These are phyloP conservation scores for Knoxia roxburghii DNA, from an alignment of 257 asterid genomes.

Conservation along the genomic window DNA sequence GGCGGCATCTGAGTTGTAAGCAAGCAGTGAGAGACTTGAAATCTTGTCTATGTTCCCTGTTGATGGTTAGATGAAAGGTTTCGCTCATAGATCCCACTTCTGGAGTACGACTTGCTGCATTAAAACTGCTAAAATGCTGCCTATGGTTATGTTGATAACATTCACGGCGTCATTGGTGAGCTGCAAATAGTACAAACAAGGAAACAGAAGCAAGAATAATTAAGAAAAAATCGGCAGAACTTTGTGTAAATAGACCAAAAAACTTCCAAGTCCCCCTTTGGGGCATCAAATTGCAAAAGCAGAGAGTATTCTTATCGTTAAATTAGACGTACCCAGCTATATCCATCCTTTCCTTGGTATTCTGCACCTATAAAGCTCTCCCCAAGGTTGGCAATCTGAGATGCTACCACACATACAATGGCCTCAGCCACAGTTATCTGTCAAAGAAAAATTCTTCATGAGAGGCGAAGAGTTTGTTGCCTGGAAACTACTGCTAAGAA, in stretches of 20 bases:
- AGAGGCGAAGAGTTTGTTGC: conserved; percentile 8
- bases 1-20: not conserved
- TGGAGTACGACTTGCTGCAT: conserved; percentile 49
- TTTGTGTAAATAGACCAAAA: not conserved
- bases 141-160: conserved; percentile 75
- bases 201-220: not conserved
- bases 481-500: not conserved
- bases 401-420: conserved; percentile 61
- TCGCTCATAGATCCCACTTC: conserved; percentile 11
- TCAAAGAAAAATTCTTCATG: conserved; percentile 12
- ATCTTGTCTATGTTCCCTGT: not conserved
- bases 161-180: conserved; percentile 80
- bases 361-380: conserved; percentile 92
- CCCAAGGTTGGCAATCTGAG: conserved; percentile 96
- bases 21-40: not conserved
- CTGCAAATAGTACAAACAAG: conserved; percentile 27
- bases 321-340: conserved; percentile 40
- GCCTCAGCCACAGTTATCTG: conserved; percentile 59
- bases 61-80: conserved; percentile 8
- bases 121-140: conserved; percentile 74
- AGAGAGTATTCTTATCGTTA: not conserved
- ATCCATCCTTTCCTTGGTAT: conserved; percentile 53
- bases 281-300: not conserved
- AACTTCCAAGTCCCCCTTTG: not conserved
- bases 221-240: not conserved